Percentiles rank a stretch among this genome's conserved stretches.
Conservation (phyloP, 805 yeast species). For the Sungouiozyma ichnusensis region DNA sequence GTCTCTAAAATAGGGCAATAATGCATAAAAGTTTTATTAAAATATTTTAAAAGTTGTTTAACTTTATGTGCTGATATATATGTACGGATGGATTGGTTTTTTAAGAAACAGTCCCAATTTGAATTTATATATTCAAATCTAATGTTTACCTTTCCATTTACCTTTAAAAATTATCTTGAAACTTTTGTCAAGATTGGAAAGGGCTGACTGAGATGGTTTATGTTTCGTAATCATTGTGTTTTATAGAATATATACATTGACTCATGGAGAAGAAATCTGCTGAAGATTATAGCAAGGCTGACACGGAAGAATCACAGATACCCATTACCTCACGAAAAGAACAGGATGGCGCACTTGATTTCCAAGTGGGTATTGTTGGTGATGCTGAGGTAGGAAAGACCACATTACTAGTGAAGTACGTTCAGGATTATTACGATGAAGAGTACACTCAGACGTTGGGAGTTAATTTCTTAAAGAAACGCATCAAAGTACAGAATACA, state of each 20-base stretch:
- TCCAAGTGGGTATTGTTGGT: constrained; percentile 88
- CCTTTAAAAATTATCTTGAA: neutral
- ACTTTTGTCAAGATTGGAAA: neutral
- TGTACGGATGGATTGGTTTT: neutral
- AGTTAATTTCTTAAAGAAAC: constrained; percentile 88
- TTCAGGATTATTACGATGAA: constrained; percentile 88
- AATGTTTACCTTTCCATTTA: neutral
- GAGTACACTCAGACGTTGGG: constrained; percentile 91
- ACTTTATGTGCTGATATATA: neutral
- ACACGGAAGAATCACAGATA: neutral
- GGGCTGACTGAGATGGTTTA: neutral
- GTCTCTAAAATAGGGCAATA: neutral
- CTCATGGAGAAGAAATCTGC: neutral
- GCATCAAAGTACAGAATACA: constrained; percentile 72
- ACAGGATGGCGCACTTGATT: constrained; percentile 12
- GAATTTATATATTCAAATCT: no score
- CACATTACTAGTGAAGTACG: constrained; percentile 91
- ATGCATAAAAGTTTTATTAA: neutral
- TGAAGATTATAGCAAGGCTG: neutral
- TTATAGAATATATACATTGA: no score
- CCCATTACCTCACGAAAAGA: neutral
- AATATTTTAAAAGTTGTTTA: no score
- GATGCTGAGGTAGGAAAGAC: constrained; percentile 96
- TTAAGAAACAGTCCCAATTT: neutral
- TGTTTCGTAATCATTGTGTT: neutral